These are phyloP conservation scores for Colletotrichum sp. DNA, from an alignment of 2,329 filamentous ascomycete species.

Conservation along the genomic window DNA sequence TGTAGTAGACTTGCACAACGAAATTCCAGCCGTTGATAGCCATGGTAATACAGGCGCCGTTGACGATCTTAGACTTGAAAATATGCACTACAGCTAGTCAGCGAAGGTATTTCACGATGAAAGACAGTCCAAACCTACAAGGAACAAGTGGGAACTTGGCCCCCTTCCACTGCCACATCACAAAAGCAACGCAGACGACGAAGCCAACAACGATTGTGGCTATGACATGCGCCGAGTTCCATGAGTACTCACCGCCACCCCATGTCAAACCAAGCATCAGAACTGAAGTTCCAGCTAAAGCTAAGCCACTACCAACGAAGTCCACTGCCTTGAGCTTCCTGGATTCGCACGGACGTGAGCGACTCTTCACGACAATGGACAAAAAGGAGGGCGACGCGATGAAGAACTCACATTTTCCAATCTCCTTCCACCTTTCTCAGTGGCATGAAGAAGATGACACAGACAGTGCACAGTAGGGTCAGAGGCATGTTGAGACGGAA, in stretches of 20 bases:
- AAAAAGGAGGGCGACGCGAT: not conserved
- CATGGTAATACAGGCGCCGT: conserved; percentile 61
- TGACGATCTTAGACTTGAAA: conserved; percentile 57
- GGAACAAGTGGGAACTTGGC: conserved; percentile 53
- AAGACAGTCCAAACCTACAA: conserved; percentile 30
- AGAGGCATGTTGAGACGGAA: conserved; percentile 60
- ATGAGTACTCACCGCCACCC: conserved; percentile 64
- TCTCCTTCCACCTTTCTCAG: conserved; percentile 57
- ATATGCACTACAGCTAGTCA: conserved; percentile 47
- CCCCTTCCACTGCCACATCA: conserved; percentile 57
- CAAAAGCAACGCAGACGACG: conserved; percentile 39
- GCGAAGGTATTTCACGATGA: conserved; percentile 22
- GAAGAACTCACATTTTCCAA: conserved; percentile 45
- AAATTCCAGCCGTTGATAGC: conserved; percentile 66
- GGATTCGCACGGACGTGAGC: not conserved
- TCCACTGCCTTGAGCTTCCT: conserved; percentile 57
- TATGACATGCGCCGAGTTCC: conserved; percentile 60
- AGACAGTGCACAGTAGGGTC: conserved; percentile 48
- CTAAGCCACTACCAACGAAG: conserved; percentile 33
- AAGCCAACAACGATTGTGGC: conserved; percentile 56
- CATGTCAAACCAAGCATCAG: conserved; percentile 59
- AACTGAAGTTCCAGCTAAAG: conserved; percentile 49
- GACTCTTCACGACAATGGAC: not conserved
- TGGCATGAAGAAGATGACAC: conserved; percentile 61
- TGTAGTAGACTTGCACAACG: conserved; percentile 58